Base-by-base conservation (phyloP, 2,329 filamentous ascomycete species). In the Furcasterigmium sp. region DNA sequence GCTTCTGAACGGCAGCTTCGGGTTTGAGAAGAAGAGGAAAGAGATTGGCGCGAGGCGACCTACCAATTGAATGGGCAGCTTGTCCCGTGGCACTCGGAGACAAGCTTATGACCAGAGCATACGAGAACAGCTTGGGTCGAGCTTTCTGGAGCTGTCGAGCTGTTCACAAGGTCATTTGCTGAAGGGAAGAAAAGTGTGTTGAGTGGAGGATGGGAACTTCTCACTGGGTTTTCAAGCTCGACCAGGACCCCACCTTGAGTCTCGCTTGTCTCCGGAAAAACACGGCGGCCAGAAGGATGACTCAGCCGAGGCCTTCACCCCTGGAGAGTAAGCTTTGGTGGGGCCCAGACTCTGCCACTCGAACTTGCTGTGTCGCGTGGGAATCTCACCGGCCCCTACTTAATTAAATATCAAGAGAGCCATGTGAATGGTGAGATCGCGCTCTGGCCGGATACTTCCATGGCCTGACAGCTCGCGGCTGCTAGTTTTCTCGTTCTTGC, bases 41-140 rank as follows among this genome's bases (percentile, higher is more conserved):
- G 11, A 25, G 36, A 46, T 40, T 28, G 37, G n/a, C 18, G 26
- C 3, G 28, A 8, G 32, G 32, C 29, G 30, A 56, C 53, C 50
- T 52, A 56, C 53, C 47, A 50, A 38, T 45, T 46, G 18, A 46
- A 42, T 48, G 45, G 42, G 43, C 44, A 35, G 14, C 39, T 41
- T 23, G 39, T 34, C 39, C 39, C 29, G 21, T 41, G 19, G 11
- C 21, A 20, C 8, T 41, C 20, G 30, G 19, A 32, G 38, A 30
- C 38, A 40, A 32, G 18, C 17, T 18, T 26, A 20, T 19, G 29
- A 17, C 21, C 26, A 18, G 32, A 14, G 19, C 26, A 40, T 40
- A 14, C 38, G 36, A 38, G 36, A 17, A 21, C 15, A 18, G 38
- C 32, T 9, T 35, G 32, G n/a, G n/a, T n/a, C n/a, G n/a, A n/a